Evolutionary conservation across 78 protist genomes (phyloP).

Genomic region (Dictyostelium firmibasis): DNA sequence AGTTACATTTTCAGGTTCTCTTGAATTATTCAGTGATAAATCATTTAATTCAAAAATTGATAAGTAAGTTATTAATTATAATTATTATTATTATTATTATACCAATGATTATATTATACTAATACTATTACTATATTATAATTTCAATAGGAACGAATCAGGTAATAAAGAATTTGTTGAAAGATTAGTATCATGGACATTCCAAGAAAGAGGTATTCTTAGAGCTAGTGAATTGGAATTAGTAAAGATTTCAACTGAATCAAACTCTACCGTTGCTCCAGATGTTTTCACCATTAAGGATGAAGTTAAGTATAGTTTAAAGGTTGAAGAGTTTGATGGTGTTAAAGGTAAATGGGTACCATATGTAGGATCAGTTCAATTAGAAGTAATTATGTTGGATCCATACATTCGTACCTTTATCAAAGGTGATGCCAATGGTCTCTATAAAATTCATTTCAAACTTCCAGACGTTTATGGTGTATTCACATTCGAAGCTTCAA

Average conservation of each 20-base stretch:
- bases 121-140: background rate
- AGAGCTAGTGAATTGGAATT: constrained; percentile 20
- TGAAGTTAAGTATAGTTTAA: constrained; percentile 37
- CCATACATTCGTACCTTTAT: constrained; percentile 87
- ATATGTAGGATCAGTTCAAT: constrained; percentile 83
- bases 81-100: too few relatives aligned
- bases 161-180: constrained; percentile 71
- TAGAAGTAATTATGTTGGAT: constrained; percentile 83
- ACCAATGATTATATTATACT: background rate
- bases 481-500: constrained; percentile 80
- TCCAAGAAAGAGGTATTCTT: constrained; percentile 87
- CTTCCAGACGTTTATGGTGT: constrained; percentile 94
- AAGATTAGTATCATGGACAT: constrained; percentile 74
- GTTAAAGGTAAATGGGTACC: constrained; percentile 84
- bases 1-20: constrained; percentile 84
- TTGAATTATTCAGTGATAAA: constrained; percentile 80
- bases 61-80: background rate
- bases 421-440: constrained; percentile 54
- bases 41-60: background rate
- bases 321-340: constrained; percentile 78
- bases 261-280: constrained; percentile 24
- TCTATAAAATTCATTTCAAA: constrained; percentile 23
- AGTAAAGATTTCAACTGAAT: background rate
- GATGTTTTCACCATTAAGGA: constrained; percentile 46
- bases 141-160: background rate